Base-by-base conservation (phyloP, 1,284 basidiomycete species). In the Ganoderma resinaceum region DNA sequence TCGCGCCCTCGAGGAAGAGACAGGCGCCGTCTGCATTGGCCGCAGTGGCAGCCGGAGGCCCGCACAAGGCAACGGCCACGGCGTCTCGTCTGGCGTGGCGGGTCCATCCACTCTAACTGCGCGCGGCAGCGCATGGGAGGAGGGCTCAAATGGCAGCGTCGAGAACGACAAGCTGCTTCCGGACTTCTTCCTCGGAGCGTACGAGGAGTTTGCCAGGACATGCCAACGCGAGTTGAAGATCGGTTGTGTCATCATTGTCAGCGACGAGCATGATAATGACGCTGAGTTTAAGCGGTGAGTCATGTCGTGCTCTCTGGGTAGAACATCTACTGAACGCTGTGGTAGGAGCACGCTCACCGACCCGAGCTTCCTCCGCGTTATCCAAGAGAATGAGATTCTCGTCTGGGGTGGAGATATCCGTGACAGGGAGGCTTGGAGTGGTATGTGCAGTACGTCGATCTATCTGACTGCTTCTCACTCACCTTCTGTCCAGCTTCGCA, bases 191-290 rank as follows among this genome's bases (percentile, higher is more conserved):
- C 78, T 92, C 4, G 92, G 92, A 0, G 85, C 89, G n/a, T 98
- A 99, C 77, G 94, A 97, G 71, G 87, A 92, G 8, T 92, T 92
- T 53, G 80, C 97, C 69, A 85, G 87, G 60, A 77, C 80, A 20
- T 92, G 94, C 68, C 75, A 95, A 77, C 86, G 84, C 63, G 91
- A 97, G 59, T 82, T 87, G 31, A 88, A 88, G 78, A 86, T 98
- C 59, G 91, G 92, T 0, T 93, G 94, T 74, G 87, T 97, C 1
- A 81, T 98, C 0, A 83, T 99, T n/a, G 91, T 96, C 61, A 95
- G 94, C 75, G 89, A 90, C 43, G 96, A 98, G 76, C 96, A 99
- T 75, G 95, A 97, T 76, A 91, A 97, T 75, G 93, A 93, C 49
- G 84, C 90, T 1, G 90, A 91, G 72, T 98, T 98, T 83, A 96